phyloP scores from a whole-genome alignment of 2,329 filamentous ascomycete species.

The Neonectria faginata region DNA sequence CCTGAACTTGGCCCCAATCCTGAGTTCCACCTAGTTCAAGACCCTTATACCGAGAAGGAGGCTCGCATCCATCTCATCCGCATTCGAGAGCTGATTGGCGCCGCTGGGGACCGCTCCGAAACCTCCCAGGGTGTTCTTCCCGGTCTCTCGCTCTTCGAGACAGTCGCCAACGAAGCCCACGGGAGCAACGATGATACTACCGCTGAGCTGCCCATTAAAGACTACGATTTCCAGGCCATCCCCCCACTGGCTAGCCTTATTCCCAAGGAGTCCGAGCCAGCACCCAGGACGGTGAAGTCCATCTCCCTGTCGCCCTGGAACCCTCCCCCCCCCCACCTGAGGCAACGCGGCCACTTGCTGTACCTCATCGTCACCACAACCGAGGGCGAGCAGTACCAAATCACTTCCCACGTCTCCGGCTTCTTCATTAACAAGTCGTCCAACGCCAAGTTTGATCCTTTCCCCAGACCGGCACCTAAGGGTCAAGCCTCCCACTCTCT shows the following conservation, averaged over 20 bases:
- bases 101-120: slow-evolving; percentile 88
- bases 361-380: slow-evolving; percentile 91
- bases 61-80: slow-evolving; percentile 93
- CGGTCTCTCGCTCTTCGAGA: slow-evolving; percentile 88
- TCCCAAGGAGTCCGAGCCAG: slow-evolving; percentile 71
- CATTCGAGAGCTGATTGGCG: slow-evolving; percentile 92
- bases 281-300: slow-evolving; percentile 91
- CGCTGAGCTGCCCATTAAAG: slow-evolving; percentile 62
- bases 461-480: slow-evolving; percentile 82
- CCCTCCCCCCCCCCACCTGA: slow-evolving; percentile 89
- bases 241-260: slow-evolving; percentile 78
- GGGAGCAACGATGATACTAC: slow-evolving; percentile 43
- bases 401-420: slow-evolving; percentile 92
- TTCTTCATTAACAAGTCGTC: slow-evolving; percentile 98
- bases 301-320: slow-evolving; percentile 95
- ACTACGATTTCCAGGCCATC: slow-evolving; percentile 81
- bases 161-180: slow-evolving; percentile 68
- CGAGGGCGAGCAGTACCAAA: slow-evolving; percentile 93
- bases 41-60: slow-evolving; percentile 98
- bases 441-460: slow-evolving; percentile 94
- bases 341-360: slow-evolving; percentile 91
- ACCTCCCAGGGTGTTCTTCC: slow-evolving; percentile 86
- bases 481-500: slow-evolving; percentile 85
- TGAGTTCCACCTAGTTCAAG: slow-evolving; percentile 85
- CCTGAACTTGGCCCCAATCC: slow-evolving; percentile 81